A percentile compares a stretch with the other conserved stretches of the same genome.
Evolutionary conservation across 1,139 yeast species (phyloP).

Genomic region (Protomyces arabidopsidicola): DNA sequence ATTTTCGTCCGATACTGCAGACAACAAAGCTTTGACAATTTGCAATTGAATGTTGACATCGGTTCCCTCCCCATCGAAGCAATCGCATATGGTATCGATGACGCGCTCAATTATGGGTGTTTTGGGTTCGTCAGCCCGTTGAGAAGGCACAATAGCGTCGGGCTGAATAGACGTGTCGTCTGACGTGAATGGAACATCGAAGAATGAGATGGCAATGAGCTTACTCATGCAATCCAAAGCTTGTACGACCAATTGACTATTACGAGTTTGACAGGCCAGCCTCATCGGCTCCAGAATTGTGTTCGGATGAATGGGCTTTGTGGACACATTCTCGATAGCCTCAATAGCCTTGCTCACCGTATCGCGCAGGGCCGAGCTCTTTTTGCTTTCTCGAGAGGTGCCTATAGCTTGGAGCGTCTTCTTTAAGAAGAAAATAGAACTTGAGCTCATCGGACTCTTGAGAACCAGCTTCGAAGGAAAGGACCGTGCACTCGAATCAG

Average conservation of each 20-base stretch:
- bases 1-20: conserved; percentile 60
- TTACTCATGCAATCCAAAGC: conserved; percentile 66
- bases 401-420: conserved; percentile 48
- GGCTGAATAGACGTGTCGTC: conserved; percentile 38
- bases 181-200: conserved; percentile 49
- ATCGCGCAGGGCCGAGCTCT: conserved; percentile 45
- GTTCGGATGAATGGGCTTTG: conserved; percentile 45
- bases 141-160: conserved; percentile 35
- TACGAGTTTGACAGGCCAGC: conserved; percentile 53
- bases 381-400: conserved; percentile 50
- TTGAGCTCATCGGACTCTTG: neutral
- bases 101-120: conserved; percentile 73
- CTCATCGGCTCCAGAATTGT: conserved; percentile 59
- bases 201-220: conserved; percentile 58
- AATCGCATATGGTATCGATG: conserved; percentile 74
- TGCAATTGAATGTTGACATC: conserved; percentile 86
- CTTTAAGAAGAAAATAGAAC: conserved; percentile 42
- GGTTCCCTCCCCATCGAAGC: conserved; percentile 88
- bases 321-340: conserved; percentile 32
- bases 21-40: conserved; percentile 84
- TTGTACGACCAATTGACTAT: conserved; percentile 50
- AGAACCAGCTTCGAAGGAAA: neutral
- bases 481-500: too few species aligned
- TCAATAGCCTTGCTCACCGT: conserved; percentile 47
- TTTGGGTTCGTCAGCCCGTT: conserved; percentile 52